Conservation (phyloP, 805 yeast genomes). For the Lipomyces orientalis region DNA sequence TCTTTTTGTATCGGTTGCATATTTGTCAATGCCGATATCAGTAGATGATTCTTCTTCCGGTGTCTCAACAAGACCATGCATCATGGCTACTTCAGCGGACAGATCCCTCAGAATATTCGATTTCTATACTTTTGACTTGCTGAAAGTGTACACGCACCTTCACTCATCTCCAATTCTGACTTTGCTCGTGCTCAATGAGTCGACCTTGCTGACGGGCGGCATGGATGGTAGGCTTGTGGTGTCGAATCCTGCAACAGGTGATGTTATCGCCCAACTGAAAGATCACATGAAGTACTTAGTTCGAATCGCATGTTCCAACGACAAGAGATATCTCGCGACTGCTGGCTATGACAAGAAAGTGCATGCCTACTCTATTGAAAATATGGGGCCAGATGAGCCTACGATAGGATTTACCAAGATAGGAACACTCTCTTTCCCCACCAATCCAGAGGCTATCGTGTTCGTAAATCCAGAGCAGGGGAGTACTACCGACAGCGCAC, state of each 20-base stretch:
- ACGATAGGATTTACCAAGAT: conserved; percentile 4
- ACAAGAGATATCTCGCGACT: conserved; percentile 48
- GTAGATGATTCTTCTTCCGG: conserved; percentile 24
- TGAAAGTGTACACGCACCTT: conserved; percentile 23
- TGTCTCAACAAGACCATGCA: conserved; percentile 27
- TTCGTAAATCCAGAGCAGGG: conserved; percentile 13
- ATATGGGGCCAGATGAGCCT: not conserved
- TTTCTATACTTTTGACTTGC: conserved; percentile 31
- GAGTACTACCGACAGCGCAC: conserved; percentile 1
- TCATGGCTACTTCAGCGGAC: conserved; percentile 34
- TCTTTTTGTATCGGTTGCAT: conserved; percentile 34
- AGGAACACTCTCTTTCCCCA: conserved; percentile 31
- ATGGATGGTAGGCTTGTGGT: conserved; percentile 57
- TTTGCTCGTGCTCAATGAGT: conserved; percentile 38
- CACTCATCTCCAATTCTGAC: conserved; percentile 36
- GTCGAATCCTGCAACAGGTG: conserved; percentile 33
- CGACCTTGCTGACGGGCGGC: conserved; percentile 52
- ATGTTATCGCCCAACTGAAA: conserved; percentile 40
- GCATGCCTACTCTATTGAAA: conserved; percentile 25
- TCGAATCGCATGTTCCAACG: conserved; percentile 45
- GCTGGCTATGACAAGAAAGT: conserved; percentile 43
- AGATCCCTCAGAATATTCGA: conserved; percentile 34
- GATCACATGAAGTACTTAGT: conserved; percentile 52
- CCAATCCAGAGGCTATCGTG: conserved; percentile 37
- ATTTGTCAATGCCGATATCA: conserved; percentile 21